Evolutionary conservation across 495 filamentous ascomycete genomes (phyloP), one percentile per base, ranked within the genome.

Genomic region (Xylaria sp.): DNA sequence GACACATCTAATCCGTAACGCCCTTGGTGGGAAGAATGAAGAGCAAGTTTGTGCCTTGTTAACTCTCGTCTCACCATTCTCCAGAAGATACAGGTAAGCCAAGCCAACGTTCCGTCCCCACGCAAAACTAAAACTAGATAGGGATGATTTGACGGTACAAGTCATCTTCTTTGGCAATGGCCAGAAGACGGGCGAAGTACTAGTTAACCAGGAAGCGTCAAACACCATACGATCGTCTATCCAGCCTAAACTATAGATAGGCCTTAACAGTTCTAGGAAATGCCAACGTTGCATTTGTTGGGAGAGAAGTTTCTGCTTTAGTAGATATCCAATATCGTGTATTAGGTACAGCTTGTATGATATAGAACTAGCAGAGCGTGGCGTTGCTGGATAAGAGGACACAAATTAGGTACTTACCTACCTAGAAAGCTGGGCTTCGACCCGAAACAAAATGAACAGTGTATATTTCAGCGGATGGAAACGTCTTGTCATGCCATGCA

Each of bases 91-190:
- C 74, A 89, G 95, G 93, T 95, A 70, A 70, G 41, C 37, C 12
- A 55, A 19, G 5, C 11, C n/a, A 35, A 62, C 35, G 9, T 35
- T 71, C 44, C 44, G 8, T 35, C 3, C 15, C 12, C 37, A 29
- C 24, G 24, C 5, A 35, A 21, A 29, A 29, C 71, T 78, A 70
- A 73, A 58, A 62, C 3, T 19, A 29, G 46, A 33, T 37, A 77
- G 76, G 68, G 96, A 99, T 78, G 96, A 99, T 81, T 84, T 99
- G 57, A 99, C 96, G 0, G 97, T 99, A 33, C 94, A 99, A 82
- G 96, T 99, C 52, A 97, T 99, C 78, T 99, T 99, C 87, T 99
- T 99, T 76, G 96, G 96, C 48, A 87, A 97, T 53, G 88, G 90
- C 29, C 88, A 93, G 69, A 89, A 85, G 71, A 90, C 82, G 8